Evolutionary conservation across 2,329 filamentous ascomycete genomes (phyloP).

Genomic region (Colletotrichum melonis): DNA sequence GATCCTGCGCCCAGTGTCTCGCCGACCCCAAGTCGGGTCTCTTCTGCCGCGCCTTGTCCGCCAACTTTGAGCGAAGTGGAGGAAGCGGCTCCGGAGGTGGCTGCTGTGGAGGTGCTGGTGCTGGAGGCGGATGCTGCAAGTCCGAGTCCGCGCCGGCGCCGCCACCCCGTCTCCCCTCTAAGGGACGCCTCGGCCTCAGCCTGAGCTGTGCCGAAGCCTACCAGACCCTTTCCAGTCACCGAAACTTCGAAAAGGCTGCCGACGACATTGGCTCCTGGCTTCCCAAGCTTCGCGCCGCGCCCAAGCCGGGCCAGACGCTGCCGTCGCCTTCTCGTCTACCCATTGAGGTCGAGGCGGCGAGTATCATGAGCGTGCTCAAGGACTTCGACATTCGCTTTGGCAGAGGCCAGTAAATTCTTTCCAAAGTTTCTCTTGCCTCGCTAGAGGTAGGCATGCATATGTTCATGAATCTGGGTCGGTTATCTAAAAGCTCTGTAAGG

Average conservation of each 20-base stretch:
- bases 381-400: constrained; percentile 83
- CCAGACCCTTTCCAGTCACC: constrained; percentile 81
- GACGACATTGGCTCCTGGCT: constrained; percentile 83
- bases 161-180: constrained; percentile 42
- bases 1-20: constrained; percentile 82
- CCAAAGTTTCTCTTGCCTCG: background rate
- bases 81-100: constrained; percentile 43
- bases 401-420: constrained; percentile 26
- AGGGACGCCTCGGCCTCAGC: constrained; percentile 60
- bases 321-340: constrained; percentile 57
- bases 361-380: constrained; percentile 87
- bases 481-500: background rate
- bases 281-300: constrained; percentile 75
- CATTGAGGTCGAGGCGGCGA: constrained; percentile 84
- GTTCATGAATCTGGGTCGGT: constrained; percentile 1
- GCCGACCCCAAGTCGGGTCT: constrained; percentile 82
- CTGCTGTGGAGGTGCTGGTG: constrained; percentile 71
- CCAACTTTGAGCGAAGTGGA: constrained; percentile 63
- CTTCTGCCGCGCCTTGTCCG: constrained; percentile 85
- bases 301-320: constrained; percentile 48
- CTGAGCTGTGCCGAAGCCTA: constrained; percentile 82
- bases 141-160: constrained; percentile 45
- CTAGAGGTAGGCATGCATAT: background rate
- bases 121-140: constrained; percentile 75
- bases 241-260: constrained; percentile 78